Conservation (phyloP, 306 rosid species). For the Lotus japonicus region DNA sequence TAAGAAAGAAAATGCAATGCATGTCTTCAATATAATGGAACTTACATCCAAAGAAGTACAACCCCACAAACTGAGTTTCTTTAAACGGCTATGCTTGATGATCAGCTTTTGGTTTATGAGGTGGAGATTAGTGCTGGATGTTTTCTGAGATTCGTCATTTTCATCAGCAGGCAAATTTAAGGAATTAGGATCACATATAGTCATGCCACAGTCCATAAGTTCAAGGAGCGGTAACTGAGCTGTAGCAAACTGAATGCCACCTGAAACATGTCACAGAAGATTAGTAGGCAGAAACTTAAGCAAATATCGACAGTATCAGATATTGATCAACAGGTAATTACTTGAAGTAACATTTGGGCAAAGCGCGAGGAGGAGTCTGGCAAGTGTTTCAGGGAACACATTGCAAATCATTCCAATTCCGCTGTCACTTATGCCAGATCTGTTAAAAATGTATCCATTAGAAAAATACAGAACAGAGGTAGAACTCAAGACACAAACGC, state of each 20-base stretch:
- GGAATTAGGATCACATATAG: slow-evolving; percentile 68
- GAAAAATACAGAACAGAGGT: not conserved
- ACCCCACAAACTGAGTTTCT: slow-evolving; percentile 96
- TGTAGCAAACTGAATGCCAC: slow-evolving; percentile 92
- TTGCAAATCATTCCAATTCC: slow-evolving; percentile 95
- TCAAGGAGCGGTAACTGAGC: slow-evolving; percentile 90
- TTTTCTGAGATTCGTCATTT: slow-evolving; percentile 23
- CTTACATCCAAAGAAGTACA: slow-evolving; percentile 92
- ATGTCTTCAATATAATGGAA: slow-evolving; percentile 9
- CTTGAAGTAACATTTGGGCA: slow-evolving; percentile 95
- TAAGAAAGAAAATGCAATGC: not conserved
- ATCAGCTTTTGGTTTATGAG: slow-evolving; percentile 75
- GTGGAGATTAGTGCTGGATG: slow-evolving; percentile 39
- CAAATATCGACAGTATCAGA: not conserved
- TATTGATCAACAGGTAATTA: slow-evolving; percentile 31
- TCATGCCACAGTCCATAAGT: slow-evolving; percentile 98
- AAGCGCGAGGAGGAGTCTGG: slow-evolving; percentile 87
- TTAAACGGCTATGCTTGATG: slow-evolving; percentile 69
- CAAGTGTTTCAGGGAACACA: slow-evolving; percentile 71
- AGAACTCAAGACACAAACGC: not conserved
- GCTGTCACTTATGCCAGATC: slow-evolving; percentile 90
- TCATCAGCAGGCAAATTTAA: slow-evolving; percentile 30
- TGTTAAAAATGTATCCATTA: slow-evolving; percentile 28
- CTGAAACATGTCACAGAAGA: slow-evolving; percentile 36
- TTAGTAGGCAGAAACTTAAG: slow-evolving; percentile 12